Evolutionary conservation across 371 early-diverging fungal genomes (phyloP).

Genomic region (Haplosporangium sp.): DNA sequence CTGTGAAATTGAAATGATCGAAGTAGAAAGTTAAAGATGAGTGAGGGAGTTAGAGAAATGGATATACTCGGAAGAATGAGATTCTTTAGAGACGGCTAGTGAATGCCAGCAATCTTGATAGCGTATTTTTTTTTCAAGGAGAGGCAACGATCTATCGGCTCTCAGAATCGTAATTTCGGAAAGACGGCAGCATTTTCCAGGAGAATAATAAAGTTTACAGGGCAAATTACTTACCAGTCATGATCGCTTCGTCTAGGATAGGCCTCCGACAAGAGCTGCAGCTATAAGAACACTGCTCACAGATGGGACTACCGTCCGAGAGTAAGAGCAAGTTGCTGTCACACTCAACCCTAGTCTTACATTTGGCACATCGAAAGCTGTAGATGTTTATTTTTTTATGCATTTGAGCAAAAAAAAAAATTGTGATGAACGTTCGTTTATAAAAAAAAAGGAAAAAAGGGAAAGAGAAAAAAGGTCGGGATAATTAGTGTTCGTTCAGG

Average conservation of each 20-base stretch:
- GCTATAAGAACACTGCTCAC: constrained; percentile 89
- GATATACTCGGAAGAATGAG: not conserved
- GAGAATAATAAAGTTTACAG: no score
- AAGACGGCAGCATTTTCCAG: not conserved
- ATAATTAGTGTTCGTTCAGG: not conserved
- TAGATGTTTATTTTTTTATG: not conserved
- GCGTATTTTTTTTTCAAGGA: no score
- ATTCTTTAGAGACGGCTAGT: not conserved
- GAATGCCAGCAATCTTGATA: not conserved
- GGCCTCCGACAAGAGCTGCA: constrained; percentile 84
- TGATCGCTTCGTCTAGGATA: constrained; percentile 86
- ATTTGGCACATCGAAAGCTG: constrained; percentile 86
- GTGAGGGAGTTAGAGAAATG: constrained; percentile 31
- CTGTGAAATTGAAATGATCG: constrained; percentile 74
- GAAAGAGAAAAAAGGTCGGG: not conserved
- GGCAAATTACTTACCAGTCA: constrained; percentile 70
- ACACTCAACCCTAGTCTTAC: constrained; percentile 79
- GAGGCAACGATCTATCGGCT: not conserved
- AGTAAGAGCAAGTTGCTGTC: constrained; percentile 84
- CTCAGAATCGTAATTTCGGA: not conserved
- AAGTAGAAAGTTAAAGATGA: constrained; percentile 30
- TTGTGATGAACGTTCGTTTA: not conserved
- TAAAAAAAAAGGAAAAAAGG: not conserved
- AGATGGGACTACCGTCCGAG: constrained; percentile 86
- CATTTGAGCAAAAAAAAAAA: constrained; percentile 48